Evolutionary conservation across 805 yeast species (phyloP).

Genomic region (Wickerhamomyces silvicola): DNA sequence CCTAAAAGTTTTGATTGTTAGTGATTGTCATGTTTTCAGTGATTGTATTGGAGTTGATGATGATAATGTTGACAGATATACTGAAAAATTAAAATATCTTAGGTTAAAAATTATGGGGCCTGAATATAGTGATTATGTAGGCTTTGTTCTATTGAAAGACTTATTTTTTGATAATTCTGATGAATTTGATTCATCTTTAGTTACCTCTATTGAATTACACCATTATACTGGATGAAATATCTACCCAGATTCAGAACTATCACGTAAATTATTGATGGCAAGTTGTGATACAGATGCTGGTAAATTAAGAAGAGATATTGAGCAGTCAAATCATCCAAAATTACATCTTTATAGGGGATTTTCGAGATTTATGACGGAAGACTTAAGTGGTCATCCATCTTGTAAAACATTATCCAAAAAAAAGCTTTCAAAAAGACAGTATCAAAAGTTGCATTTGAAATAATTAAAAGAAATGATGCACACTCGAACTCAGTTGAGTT

Average conservation of each 20-base stretch:
- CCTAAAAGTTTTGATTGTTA: slow-evolving; percentile 47
- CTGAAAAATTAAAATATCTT: slow-evolving; percentile 36
- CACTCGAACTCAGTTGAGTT: slow-evolving; percentile 56
- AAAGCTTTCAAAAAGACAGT: slow-evolving; percentile 41
- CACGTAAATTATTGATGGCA: slow-evolving; percentile 36
- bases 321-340: slow-evolving; percentile 48
- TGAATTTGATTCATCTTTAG: slow-evolving; percentile 24
- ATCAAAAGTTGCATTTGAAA: slow-evolving; percentile 52
- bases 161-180: slow-evolving; percentile 29
- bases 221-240: slow-evolving; percentile 36
- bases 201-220: slow-evolving; percentile 23
- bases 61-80: slow-evolving; percentile 42
- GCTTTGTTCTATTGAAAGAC: slow-evolving; percentile 36
- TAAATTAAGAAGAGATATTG: slow-evolving; percentile 54
- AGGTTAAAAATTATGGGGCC: slow-evolving; percentile 27
- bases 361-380: slow-evolving; percentile 54
- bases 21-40: slow-evolving; percentile 62
- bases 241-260: slow-evolving; percentile 29
- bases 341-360: slow-evolving; percentile 50
- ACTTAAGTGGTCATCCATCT: slow-evolving; percentile 37
- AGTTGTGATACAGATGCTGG: slow-evolving; percentile 53
- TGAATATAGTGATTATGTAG: slow-evolving; percentile 25
- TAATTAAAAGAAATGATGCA: slow-evolving; percentile 61
- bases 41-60: slow-evolving; percentile 62
- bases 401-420: slow-evolving; percentile 37